A percentile compares a stretch with the other conserved stretches of the same genome.
Evolutionary conservation across 1,284 basidiomycete species (phyloP).

Genomic region (Gomphus sp.): DNA sequence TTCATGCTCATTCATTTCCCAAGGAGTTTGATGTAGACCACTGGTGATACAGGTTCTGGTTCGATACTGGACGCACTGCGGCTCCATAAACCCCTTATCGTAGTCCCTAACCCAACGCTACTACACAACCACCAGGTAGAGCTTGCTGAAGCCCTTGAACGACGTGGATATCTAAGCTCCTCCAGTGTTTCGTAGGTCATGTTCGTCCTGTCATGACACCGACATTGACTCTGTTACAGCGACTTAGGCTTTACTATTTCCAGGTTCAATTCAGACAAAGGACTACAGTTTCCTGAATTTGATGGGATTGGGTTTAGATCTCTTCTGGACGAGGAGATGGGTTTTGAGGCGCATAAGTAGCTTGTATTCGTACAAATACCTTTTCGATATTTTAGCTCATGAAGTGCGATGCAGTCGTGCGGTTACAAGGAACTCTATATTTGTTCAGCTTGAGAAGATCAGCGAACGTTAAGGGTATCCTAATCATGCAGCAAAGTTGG

Average conservation of each 20-base stretch:
- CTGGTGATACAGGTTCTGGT: conserved; percentile 65
- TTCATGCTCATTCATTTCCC: background rate
- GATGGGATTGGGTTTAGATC: conserved; percentile 3
- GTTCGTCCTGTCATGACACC: background rate
- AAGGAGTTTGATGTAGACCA: background rate
- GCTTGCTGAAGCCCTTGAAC: conserved; percentile 63
- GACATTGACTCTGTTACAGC: background rate
- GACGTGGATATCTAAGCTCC: conserved; percentile 55
- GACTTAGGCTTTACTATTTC: conserved; percentile 3
- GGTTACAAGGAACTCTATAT: background rate
- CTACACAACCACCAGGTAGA: conserved; percentile 94
- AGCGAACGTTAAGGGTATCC: background rate
- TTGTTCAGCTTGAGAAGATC: background rate
- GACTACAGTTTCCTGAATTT: conserved; percentile 7
- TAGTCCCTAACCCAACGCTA: conserved; percentile 82
- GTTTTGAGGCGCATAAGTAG: background rate
- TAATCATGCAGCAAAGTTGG: background rate
- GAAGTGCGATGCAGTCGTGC: background rate
- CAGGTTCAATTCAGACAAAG: background rate
- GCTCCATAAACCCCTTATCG: conserved; percentile 66
- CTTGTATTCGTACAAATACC: background rate
- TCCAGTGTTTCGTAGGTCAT: conserved; percentile 47
- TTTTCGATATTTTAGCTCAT: background rate
- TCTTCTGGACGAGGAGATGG: conserved; percentile 10
- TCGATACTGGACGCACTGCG: conserved; percentile 88